Base-by-base conservation (phyloP, 2,329 filamentous ascomycete genomes). In the Botrytis cinerea region DNA sequence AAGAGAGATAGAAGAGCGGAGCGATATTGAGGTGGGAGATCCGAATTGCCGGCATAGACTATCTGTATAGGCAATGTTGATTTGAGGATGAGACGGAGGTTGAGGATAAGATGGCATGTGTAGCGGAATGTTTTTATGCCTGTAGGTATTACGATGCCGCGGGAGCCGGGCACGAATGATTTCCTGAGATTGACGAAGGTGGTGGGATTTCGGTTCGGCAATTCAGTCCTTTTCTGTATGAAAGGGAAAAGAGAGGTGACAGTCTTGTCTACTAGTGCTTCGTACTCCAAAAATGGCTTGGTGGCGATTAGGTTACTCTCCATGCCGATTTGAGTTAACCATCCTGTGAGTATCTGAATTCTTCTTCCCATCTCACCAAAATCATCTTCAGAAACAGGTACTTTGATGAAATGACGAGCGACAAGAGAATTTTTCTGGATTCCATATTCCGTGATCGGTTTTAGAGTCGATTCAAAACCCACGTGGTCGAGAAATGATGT, bases 11-110 rank as follows among this genome's bases (percentile, higher is more conserved):
- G 25, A 25, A 72, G 48, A 0, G 63, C 38, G 9, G n/a, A 45
- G 28, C 71, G 62, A 59, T 72, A 62, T 59, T n/a, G 16, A 40
- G 18, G 20, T 6, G 62, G 51, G 6, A 72, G 40, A 72, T 68
- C 62, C 1, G 4, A 12, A n/a, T 59, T 40, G 0, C 63, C 62
- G 2, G 62, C 63, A 40, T 60, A 69, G 3, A 43, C 16, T 25
- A 73, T 69, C 43, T 69, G 63, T 51, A 73, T 69, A 4, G 54
- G 54, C 10, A 73, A 61, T 14, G 28, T 43, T 22, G 62, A 69
- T 62, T 61, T 61, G 16, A 73, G 40, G 40, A 51, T 20, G 22
- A 12, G 45, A 18, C 43, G 51, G 12, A 73, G 40, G 3, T 48
- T 67, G 16, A 46, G 35, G 22, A 69, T 51, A 22, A 69, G 71